phyloP scores from a whole-genome alignment of 2,329 filamentous ascomycete species.

The Pseudocercospora crystallina region DNA sequence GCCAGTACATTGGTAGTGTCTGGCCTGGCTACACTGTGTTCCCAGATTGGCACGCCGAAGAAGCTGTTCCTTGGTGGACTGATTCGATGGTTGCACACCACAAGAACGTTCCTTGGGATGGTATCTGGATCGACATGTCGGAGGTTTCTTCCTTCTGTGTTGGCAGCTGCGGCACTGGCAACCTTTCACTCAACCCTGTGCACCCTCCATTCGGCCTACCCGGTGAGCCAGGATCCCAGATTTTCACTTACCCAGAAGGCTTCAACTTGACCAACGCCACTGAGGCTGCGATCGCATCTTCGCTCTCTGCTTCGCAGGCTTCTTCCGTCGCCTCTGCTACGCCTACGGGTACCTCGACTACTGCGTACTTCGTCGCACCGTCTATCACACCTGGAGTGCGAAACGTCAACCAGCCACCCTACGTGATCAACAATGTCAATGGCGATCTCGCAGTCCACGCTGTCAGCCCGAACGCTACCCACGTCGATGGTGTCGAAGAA shows the following conservation, averaged over 20 bases:
- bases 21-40: constrained; percentile 56
- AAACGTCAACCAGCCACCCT: constrained; percentile 34
- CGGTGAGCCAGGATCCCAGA: constrained; percentile 61
- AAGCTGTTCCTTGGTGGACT: constrained; percentile 61
- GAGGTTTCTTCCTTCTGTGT: constrained; percentile 66
- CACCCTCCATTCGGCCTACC: constrained; percentile 66
- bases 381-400: constrained; percentile 29
- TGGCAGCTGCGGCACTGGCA: constrained; percentile 68
- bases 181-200: constrained; percentile 65
- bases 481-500: constrained; percentile 69
- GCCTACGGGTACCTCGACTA: constrained; percentile 20
- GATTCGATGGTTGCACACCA: constrained; percentile 54
- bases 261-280: constrained; percentile 69
- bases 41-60: constrained; percentile 60
- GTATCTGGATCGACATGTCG: constrained; percentile 62
- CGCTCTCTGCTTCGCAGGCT: constrained; percentile 54
- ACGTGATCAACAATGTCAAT: constrained; percentile 48
- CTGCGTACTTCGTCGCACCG: constrained; percentile 21
- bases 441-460: constrained; percentile 73
- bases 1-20: constrained; percentile 54
- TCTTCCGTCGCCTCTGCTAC: constrained; percentile 39
- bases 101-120: constrained; percentile 54
- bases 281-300: constrained; percentile 61
- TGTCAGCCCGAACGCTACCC: constrained; percentile 74
- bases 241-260: constrained; percentile 63